These are phyloP conservation scores for Mediolabrus comicus DNA, from an alignment of 108 stramenopile species.

Conservation along the genomic window DNA sequence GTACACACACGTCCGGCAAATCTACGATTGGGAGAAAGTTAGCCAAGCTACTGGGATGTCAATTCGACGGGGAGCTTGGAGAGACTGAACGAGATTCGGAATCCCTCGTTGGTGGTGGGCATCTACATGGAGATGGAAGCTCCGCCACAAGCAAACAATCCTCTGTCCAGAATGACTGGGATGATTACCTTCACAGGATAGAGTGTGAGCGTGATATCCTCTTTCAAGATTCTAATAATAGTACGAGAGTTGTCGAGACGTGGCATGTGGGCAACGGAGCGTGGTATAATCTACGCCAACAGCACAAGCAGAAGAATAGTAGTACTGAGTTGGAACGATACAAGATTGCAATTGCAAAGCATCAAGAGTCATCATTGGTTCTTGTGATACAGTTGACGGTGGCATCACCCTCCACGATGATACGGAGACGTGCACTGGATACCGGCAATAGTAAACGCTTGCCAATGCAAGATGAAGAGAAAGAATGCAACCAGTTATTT, in stretches of 20 bases:
- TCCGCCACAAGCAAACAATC: neutral
- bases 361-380: neutral
- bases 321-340: neutral
- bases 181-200: constrained; percentile 5
- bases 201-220: constrained; percentile 13
- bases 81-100: constrained; percentile 13
- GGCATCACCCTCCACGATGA: neutral
- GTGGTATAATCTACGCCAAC: constrained; percentile 18
- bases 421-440: constrained; percentile 9
- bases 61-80: constrained; percentile 31
- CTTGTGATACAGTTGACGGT: constrained; percentile 18
- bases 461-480: constrained; percentile 31
- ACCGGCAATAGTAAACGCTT: constrained; percentile 8
- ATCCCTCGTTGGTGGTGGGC: constrained; percentile 15
- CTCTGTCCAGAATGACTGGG: constrained; percentile 10
- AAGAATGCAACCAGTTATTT: constrained; percentile 11
- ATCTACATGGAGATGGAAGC: constrained; percentile 33
- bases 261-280: constrained; percentile 37
- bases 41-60: constrained; percentile 16
- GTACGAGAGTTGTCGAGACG: constrained; percentile 34
- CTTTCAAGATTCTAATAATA: neutral
- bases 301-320: neutral
- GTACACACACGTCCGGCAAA: constrained; percentile 33
- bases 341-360: constrained; percentile 7
- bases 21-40: constrained; percentile 16